Base-by-base conservation (phyloP, 1,139 yeast genomes). In the Kurtzmaniella quercitrusa region DNA sequence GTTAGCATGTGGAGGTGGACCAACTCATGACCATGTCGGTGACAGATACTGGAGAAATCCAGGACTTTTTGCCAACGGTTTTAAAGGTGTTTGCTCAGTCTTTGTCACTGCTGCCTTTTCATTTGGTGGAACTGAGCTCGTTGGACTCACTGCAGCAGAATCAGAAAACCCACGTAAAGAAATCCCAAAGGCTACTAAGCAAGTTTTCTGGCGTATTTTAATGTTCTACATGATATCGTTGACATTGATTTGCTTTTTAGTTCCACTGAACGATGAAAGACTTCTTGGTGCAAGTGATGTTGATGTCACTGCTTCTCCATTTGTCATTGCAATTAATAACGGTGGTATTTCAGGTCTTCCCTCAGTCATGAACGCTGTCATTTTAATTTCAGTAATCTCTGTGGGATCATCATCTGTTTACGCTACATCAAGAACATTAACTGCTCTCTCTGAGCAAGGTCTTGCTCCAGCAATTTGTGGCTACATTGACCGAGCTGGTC, bases 221-320 rank as follows among this genome's bases (percentile, higher is more conserved):
- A 56, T 64, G 61, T 64, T 64, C 43, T 64, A 64, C 56, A 59
- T 64, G 59, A 61, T 62, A 1, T 60, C 67, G 2, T 53, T 63
- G 42, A 60, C 65, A 14, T 52, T 63, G 44, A 61, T 64, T 42
- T 58, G 66, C 19, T 63, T 62, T 44, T 55, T 64, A 51, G 68
- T 64, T 7, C 66, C 68, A 11, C 68, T 57, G 47, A 52, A 57
- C 46, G 64, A 65, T 38, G 35, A 22, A 6, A 39, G 43, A 36
- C 42, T 50, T 14, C 36, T 41, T 45, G 70, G 72, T 44, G 57
- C 69, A 20, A 61, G 72, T 2, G 61, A 69, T 33, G 76, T 66
- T 26, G 79, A 76, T 54, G 78, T 78, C 18, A 61, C 78, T 9
- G 78, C 82, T 19, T 78, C 84, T 26, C 84, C 84, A 12, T 80